Conservation (phyloP, 768 basidiomycete species). For the Kwoniella sp. region DNA sequence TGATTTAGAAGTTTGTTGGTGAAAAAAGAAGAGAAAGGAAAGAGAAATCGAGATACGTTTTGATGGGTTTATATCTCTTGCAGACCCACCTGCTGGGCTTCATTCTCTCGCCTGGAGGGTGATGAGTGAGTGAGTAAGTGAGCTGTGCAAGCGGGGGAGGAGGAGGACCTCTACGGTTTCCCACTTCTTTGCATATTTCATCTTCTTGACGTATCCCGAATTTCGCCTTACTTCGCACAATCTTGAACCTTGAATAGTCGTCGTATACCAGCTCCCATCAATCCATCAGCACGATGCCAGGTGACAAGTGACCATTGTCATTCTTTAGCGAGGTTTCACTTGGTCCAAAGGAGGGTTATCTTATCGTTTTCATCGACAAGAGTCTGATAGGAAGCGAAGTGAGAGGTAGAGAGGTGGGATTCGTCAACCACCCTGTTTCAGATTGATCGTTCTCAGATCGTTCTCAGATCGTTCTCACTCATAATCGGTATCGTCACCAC, state of each 20-base stretch:
- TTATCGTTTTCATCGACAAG: neutral
- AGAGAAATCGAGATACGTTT: slow-evolving; percentile 6
- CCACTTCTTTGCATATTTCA: neutral
- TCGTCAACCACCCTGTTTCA: neutral
- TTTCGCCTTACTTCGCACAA: neutral
- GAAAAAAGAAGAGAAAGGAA: slow-evolving; percentile 21
- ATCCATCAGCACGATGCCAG: neutral
- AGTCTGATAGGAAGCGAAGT: neutral
- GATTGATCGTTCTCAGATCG: too few relatives aligned
- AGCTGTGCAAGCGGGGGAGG: neutral
- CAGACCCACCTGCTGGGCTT: neutral
- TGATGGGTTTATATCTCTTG: slow-evolving; percentile 20
- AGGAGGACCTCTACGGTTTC: neutral
- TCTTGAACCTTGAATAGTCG: neutral
- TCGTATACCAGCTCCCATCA: neutral
- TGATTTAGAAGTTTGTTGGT: slow-evolving; percentile 19
- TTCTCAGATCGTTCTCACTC: too few relatives aligned
- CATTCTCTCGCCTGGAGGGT: neutral
- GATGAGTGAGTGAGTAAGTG: neutral
- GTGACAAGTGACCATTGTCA: neutral
- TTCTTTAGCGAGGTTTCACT: neutral
- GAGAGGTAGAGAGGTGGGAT: neutral
- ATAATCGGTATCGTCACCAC: neutral
- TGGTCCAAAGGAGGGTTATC: slow-evolving; percentile 6
- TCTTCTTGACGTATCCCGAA: neutral